A percentile compares a stretch with the other conserved stretches of the same genome.
phyloP scores from a whole-genome alignment of 768 basidiomycete genomes.

The Termitomyces sp. region DNA sequence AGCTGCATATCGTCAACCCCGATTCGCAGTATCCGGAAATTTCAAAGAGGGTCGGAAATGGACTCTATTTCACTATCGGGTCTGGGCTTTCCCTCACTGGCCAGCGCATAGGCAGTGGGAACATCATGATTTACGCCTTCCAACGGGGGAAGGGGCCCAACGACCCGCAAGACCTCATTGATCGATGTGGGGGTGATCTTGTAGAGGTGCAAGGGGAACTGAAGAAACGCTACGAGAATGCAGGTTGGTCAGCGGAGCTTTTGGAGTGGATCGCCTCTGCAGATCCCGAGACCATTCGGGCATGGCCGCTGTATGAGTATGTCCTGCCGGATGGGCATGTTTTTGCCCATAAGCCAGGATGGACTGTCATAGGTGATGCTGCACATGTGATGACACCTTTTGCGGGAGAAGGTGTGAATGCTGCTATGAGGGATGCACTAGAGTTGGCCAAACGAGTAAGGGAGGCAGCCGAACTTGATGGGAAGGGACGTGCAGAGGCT shows the following conservation, averaged over 20 bases:
- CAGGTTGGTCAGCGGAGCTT: slow-evolving; percentile 11
- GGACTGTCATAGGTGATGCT: slow-evolving; percentile 25
- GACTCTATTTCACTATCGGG: slow-evolving; percentile 22
- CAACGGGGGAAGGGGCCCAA: not conserved
- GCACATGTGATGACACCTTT: slow-evolving; percentile 28
- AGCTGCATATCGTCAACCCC: slow-evolving; percentile 14
- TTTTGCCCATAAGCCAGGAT: slow-evolving; percentile 13
- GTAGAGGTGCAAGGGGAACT: not conserved
- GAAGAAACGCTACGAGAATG: slow-evolving; percentile 8
- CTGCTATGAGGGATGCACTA: slow-evolving; percentile 22
- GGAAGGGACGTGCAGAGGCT: slow-evolving; percentile 1
- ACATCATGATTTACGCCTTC: slow-evolving; percentile 16
- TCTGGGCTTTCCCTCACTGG: slow-evolving; percentile 5
- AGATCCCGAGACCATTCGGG: slow-evolving; percentile 10
- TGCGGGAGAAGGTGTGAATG: slow-evolving; percentile 24
- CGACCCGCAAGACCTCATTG: slow-evolving; percentile 6
- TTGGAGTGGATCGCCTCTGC: slow-evolving; percentile 10
- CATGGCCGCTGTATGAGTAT: slow-evolving; percentile 18
- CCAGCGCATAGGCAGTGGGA: slow-evolving; percentile 13
- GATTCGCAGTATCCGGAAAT: slow-evolving; percentile 22
- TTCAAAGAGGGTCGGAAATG: slow-evolving; percentile 26
- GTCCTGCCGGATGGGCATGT: slow-evolving; percentile 15
- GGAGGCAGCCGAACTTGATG: not conserved
- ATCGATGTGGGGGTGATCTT: slow-evolving; percentile 8
- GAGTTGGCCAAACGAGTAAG: slow-evolving; percentile 16